Conservation (phyloP, 1,139 yeast genomes). For the Blastobotrys apis region DNA sequence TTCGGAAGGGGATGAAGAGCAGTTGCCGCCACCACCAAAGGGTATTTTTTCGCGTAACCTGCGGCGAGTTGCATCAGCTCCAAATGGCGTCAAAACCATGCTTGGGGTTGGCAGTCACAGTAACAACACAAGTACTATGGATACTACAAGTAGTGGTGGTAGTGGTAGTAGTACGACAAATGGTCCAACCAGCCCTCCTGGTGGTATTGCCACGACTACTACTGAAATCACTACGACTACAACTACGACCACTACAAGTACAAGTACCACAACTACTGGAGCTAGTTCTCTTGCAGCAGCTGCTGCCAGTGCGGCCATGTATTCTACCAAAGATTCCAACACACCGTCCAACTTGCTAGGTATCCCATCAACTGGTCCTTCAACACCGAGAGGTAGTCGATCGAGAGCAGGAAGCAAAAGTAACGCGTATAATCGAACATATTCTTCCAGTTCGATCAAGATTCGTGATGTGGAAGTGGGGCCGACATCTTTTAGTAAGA, state of each 20-base stretch:
- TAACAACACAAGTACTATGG: conserved; percentile 5
- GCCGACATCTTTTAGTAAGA: conserved; percentile 83
- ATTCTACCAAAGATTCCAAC: too few species aligned
- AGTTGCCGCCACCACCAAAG: conserved; percentile 21
- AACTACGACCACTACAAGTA: conserved; percentile 10
- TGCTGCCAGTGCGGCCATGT: conserved; percentile 4
- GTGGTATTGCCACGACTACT: too few species aligned
- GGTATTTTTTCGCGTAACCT: conserved; percentile 51
- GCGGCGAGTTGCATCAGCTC: conserved; percentile 79
- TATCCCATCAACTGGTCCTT: neutral
- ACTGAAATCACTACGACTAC: too few species aligned
- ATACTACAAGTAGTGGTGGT: neutral
- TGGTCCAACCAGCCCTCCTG: too few species aligned
- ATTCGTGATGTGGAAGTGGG: conserved; percentile 75
- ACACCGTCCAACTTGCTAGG: neutral
- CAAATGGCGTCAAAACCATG: conserved; percentile 46
- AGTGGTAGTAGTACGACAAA: neutral
- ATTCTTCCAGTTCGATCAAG: conserved; percentile 63
- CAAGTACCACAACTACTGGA: conserved; percentile 10
- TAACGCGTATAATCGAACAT: conserved; percentile 45
- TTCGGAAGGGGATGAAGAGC: neutral
- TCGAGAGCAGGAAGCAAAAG: conserved; percentile 34
- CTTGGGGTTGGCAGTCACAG: conserved; percentile 12
- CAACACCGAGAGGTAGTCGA: conserved; percentile 12
- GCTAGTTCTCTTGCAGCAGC: conserved; percentile 1